Base-by-base conservation (phyloP, 495 filamentous ascomycete species). In the Annulohypoxylon moriforme region DNA sequence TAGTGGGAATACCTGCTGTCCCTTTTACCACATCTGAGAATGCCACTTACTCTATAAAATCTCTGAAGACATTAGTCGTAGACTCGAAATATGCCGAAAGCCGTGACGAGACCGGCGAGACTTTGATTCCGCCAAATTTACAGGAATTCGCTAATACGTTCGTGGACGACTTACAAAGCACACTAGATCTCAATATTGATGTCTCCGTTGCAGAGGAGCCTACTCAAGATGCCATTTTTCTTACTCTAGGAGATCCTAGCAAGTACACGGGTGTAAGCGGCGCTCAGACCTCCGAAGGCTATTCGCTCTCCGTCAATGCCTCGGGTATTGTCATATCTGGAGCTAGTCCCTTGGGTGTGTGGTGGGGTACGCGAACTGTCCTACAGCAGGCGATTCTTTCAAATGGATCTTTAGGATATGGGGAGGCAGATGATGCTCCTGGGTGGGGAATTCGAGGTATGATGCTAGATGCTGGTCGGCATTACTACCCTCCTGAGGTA, bases 351-450 rank as follows among this genome's bases (percentile, higher is more conserved):
- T 68, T 86, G 3, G 85, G 85, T 25, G 81, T 77, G 13, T 87
- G 82, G 81, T 87, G 85, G 85, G 85, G 80, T 16, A 86, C 85
- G 3, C 77, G 85, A 34, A 81, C 85, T 1, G 52, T 86, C 40
- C 67, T 87, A 10, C 85, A 87, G 69, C 80, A 81, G 60, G 79
- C 79, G 24, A 66, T 80, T n/a, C 72, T 84, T 4, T 69, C 66
- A 6, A 60, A 80, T 29, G 76, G 75, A 8, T 59, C 75, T 10
- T 57, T 85, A 14, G 63, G 81, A 0, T 75, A 76, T 47, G 85
- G 85, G 24, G 72, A 60, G 1, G 81, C 66, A 18, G 70, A 76
- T 2, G 85, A 86, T 76, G 74, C 80, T 0, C 83, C 85, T 5
- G 83, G 83, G n/a, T 86, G 85, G 85, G 78, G 72, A 18, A 80